Percentiles rank a stretch among this genome's conserved stretches.
Conservation (phyloP, 2,329 filamentous ascomycete species). For the Metarhizium brunneum region DNA sequence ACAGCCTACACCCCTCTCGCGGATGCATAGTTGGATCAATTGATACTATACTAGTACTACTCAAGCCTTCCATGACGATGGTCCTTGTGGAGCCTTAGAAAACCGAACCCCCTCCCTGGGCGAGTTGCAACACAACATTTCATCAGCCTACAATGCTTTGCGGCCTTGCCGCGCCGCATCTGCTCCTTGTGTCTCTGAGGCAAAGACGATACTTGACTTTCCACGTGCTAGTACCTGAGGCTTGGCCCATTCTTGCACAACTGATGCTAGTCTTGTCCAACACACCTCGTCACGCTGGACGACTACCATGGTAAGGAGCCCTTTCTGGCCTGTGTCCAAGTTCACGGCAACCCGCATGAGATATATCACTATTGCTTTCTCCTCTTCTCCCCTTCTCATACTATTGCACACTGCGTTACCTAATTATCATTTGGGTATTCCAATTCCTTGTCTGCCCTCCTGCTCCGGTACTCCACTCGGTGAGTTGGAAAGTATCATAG, state of each 20-base stretch:
- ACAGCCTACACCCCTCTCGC: constrained; percentile 3
- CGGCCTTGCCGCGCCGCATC: constrained; percentile 13
- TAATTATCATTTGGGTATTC: constrained; percentile 8
- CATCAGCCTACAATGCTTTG: constrained; percentile 7
- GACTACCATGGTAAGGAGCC: constrained; percentile 41
- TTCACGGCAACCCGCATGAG: constrained; percentile 34
- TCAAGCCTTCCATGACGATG: constrained; percentile 19
- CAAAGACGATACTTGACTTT: constrained; percentile 24
- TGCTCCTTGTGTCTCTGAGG: constrained; percentile 23
- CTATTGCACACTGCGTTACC: background rate
- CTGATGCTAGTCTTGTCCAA: constrained; percentile 20
- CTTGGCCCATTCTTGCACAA: constrained; percentile 21
- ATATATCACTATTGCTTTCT: constrained; percentile 31
- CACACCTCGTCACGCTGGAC: constrained; percentile 28
- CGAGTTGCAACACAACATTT: constrained; percentile 11
- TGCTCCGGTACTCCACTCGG: constrained; percentile 11
- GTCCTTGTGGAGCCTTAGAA: constrained; percentile 25
- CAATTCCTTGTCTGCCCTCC: constrained; percentile 14
- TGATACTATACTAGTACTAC: background rate
- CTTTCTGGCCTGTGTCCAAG: constrained; percentile 20
- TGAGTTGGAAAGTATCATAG: background rate
- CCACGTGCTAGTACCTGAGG: constrained; percentile 28
- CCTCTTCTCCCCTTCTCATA: constrained; percentile 17
- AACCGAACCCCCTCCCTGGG: constrained; percentile 20
- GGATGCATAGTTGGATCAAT: constrained; percentile 6